Conservation (phyloP, 2,329 filamentous ascomycete species). For the Fusarium haematococcum region DNA sequence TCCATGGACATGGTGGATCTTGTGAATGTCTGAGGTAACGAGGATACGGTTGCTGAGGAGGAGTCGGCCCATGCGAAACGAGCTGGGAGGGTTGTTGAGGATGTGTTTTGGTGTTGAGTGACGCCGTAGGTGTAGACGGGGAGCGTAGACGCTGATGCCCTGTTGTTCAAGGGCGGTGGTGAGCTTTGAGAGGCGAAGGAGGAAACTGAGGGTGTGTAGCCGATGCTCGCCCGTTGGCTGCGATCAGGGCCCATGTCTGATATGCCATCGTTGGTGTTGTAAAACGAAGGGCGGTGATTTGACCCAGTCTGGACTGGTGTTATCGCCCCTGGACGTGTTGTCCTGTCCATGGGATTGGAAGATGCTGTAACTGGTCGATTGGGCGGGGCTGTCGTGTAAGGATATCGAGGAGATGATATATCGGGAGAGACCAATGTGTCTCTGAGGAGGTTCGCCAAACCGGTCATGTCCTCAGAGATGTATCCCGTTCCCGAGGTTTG, state of each 20-base stretch:
- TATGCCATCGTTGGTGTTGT: background rate
- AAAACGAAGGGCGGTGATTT: background rate
- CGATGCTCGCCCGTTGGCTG: background rate
- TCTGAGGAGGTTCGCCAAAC: slow-evolving; percentile 17
- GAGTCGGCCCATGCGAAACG: slow-evolving; percentile 24
- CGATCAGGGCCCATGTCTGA: background rate
- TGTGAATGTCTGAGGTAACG: background rate
- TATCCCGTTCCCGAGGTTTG: background rate
- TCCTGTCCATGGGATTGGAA: background rate
- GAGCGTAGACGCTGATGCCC: background rate
- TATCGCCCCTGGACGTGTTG: background rate
- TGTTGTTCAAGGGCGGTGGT: background rate
- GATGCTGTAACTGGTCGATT: background rate
- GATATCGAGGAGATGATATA: background rate
- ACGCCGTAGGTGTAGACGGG: background rate
- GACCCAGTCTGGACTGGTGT: background rate
- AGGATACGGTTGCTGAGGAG: slow-evolving; percentile 14
- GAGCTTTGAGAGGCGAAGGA: background rate
- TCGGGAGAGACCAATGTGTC: slow-evolving; percentile 2
- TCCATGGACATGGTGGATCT: background rate
- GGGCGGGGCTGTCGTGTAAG: background rate
- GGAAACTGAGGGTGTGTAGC: background rate
- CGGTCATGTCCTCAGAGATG: slow-evolving; percentile 6
- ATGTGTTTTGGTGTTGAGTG: background rate
- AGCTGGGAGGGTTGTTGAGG: slow-evolving; percentile 2